Evolutionary conservation across 2,329 filamentous ascomycete genomes (phyloP), one percentile per base, ranked within the genome.

Genomic region (Talaromyces piceae): DNA sequence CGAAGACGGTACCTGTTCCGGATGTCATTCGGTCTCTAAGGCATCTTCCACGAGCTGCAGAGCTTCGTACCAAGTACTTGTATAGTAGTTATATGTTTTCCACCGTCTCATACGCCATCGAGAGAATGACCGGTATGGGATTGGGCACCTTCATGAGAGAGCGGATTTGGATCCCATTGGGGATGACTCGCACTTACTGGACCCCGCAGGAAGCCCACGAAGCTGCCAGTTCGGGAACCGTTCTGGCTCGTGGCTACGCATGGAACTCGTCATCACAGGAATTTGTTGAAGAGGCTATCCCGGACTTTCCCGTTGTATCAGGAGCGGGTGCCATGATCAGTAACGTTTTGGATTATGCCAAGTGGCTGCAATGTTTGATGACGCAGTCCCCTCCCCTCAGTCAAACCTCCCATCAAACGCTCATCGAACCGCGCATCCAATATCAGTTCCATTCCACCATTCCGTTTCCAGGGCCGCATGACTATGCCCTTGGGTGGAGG

Each of bases 11-110:
- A 2, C 18, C 44, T 28, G 26, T 46, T n/a, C 31, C 31, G 23
- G 44, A 46, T 18, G 44, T 31, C 6, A 20, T 46, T 2, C 25
- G 5, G 18, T 46, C 44, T 22, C n/a, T 46, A 5, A 46, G 44
- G 12, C 8, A 46, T 11, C 44, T 46, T 30, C 44, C 44, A n/a
- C 25, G 44, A 3, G 44, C 44, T 22, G 44, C 44, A 46, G 44
- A 46, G 18, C 44, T 46, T 12, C 44, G 44, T 20, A 11, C 26
- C 26, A n/a, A 33, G 27, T 46, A 33, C 23, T 23, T 33, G 18
- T 46, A 46, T 27, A 46, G 44, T 27, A 46, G 44, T 46, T 46
- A 46, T 31, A 46, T 46, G 44, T 46, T 46, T 27, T 46, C 44
- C 33, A 26, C 27, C 12, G 44, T 46, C 27, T 46, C 44, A 28